phyloP scores from a whole-genome alignment of 768 basidiomycete genomes.

The Boletus vinaceobasis region DNA sequence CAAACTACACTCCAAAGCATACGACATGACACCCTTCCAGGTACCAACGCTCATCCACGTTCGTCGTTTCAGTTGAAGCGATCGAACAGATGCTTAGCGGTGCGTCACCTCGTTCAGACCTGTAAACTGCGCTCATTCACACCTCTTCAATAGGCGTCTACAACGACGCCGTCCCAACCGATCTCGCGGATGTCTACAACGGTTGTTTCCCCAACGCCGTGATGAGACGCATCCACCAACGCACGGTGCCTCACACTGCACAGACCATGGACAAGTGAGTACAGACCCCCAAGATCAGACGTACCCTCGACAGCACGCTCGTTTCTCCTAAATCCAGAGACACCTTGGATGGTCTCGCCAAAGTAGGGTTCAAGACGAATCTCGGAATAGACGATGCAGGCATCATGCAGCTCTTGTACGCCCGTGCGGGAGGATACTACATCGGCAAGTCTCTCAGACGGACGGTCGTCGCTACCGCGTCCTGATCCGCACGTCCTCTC shows the following conservation, averaged over 20 bases:
- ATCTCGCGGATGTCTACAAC: slow-evolving; percentile 20
- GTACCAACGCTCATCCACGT: slow-evolving; percentile 26
- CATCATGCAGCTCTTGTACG: slow-evolving; percentile 24
- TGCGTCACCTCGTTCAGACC: not conserved
- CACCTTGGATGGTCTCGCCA: slow-evolving; percentile 35
- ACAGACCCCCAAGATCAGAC: too few species aligned
- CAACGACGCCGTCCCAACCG: slow-evolving; percentile 21
- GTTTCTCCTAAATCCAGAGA: slow-evolving; percentile 23
- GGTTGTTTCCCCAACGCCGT: slow-evolving; percentile 16
- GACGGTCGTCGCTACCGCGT: too few species aligned
- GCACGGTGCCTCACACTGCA: slow-evolving; percentile 10
- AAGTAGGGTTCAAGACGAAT: slow-evolving; percentile 38
- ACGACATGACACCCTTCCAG: slow-evolving; percentile 7
- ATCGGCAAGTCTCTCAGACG: slow-evolving; percentile 25
- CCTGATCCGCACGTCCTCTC: not conserved
- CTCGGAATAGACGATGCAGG: slow-evolving; percentile 35
- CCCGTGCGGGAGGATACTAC: slow-evolving; percentile 39
- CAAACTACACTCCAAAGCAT: not conserved
- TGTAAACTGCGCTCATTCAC: not conserved
- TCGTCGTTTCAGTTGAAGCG: slow-evolving; percentile 13
- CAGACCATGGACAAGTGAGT: slow-evolving; percentile 29
- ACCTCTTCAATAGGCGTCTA: slow-evolving; percentile 4
- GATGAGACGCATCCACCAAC: slow-evolving; percentile 20
- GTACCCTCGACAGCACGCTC: not conserved
- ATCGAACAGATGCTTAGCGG: slow-evolving; percentile 9